Conservation (phyloP, 179 eudicot genomes). For the Amaranthus tricolor region DNA sequence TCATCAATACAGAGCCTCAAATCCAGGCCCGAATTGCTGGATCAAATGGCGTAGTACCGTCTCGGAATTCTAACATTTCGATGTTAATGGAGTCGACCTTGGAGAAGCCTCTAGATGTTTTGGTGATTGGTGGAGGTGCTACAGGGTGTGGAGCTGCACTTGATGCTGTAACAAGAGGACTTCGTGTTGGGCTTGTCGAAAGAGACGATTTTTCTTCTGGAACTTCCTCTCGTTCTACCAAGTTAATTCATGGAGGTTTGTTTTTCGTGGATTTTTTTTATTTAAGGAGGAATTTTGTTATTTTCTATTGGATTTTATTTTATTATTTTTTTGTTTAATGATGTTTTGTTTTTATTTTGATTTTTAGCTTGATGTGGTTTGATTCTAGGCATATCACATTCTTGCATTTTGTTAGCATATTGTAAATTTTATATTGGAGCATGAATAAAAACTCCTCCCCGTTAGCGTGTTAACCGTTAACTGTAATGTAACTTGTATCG, state of each 20-base stretch:
- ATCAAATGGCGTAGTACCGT: constrained; percentile 49
- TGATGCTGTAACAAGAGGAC: constrained; percentile 85
- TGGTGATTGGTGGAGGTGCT: constrained; percentile 91
- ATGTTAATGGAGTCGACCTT: constrained; percentile 47
- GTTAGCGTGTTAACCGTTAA: too few relatives aligned
- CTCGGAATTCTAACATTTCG: constrained; percentile 51
- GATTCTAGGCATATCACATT: too few relatives aligned
- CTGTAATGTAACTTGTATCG: too few relatives aligned
- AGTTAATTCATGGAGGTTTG: constrained; percentile 90
- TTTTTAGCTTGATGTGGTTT: neutral
- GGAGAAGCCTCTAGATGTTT: constrained; percentile 69
- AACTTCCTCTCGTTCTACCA: constrained; percentile 92
- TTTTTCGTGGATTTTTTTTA: neutral
- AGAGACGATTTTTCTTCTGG: constrained; percentile 95
- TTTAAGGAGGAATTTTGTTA: neutral
- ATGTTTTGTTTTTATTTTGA: neutral
- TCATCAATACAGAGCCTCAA: constrained; percentile 24
- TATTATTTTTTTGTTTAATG: neutral
- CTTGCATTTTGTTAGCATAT: too few relatives aligned
- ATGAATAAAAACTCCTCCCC: too few relatives aligned
- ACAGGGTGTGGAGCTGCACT: constrained; percentile 96
- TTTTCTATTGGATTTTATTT: too few relatives aligned
- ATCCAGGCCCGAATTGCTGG: constrained; percentile 55
- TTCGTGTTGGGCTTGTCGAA: constrained; percentile 91
- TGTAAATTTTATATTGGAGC: too few relatives aligned